Evolutionary conservation across 306 rosid species (phyloP), one percentile per base, ranked within the genome.

Genomic region (Spatholobus suberectus): DNA sequence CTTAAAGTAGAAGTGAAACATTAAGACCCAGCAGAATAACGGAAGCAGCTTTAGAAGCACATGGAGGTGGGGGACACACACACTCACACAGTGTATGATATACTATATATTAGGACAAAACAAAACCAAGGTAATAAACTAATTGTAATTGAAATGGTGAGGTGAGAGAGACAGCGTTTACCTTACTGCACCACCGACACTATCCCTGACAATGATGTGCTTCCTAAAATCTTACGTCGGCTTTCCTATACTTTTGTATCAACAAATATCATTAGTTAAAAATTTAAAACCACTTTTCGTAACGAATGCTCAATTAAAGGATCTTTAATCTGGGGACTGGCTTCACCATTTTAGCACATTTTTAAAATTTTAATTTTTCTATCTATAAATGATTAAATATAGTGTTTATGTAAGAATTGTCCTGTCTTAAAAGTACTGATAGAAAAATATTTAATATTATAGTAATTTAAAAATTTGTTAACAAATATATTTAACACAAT

Each of bases 131-230:
- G n/a, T n/a, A n/a, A n/a, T n/a, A n/a, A n/a, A n/a, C n/a, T n/a
- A n/a, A n/a, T 20, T 40, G 18, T 40, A 40, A 15, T 21, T 3
- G 26, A n/a, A n/a, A n/a, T 55, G 29, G 27, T 0, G 61, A 18
- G 27, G 26, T 17, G 10, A 59, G 68, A 27, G 20, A 27, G 21
- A 2, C 11, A 13, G 38, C 26, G 38, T 3, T 18, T 23, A 6
- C 32, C 29, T 21, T 20, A 67, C 13, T 43, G 49, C 6, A 63
- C 73, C 89, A 91, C 93, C 95, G 95, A 91, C 95, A 85, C 82
- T 81, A 57, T 58, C 40, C 63, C 37, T 55, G 89, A 85, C 72
- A 83, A 76, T 38, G 83, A 91, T 88, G 86, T 77, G 81, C 83
- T 67, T 87, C 92, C 89, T 82, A 70, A 61, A 41, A 71, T 47